Conservation (phyloP, 1,139 yeast genomes). For the Waltiozyma sp. region DNA sequence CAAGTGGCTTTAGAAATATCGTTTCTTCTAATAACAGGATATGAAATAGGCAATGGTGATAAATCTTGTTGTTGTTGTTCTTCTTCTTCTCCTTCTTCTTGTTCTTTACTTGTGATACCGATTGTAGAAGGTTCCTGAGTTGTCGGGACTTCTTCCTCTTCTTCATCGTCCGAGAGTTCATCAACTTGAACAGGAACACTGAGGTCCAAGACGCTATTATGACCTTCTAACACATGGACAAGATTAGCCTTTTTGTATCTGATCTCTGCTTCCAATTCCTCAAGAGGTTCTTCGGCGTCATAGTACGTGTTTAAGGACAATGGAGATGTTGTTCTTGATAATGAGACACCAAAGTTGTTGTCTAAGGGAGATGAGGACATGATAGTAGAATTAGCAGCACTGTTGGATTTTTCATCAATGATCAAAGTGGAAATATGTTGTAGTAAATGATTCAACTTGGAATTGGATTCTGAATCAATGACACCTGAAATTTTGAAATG, state of each 20-base stretch:
- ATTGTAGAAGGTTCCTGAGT: neutral
- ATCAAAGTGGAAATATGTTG: neutral
- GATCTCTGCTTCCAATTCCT: neutral
- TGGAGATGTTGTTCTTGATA: neutral
- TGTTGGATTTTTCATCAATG: too few relatives aligned
- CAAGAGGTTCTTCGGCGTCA: neutral
- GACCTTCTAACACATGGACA: neutral
- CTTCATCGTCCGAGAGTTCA: neutral
- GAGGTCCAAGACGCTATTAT: too few relatives aligned
- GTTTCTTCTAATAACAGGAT: slow-evolving; percentile 38
- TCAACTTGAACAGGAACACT: neutral
- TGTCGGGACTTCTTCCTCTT: too few relatives aligned
- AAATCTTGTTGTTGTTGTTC: too few relatives aligned
- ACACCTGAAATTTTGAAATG: neutral
- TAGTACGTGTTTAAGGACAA: neutral
- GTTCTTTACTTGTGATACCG: too few relatives aligned
- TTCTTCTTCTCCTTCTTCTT: too few relatives aligned
- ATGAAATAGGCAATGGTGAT: slow-evolving; percentile 50
- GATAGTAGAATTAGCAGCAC: too few relatives aligned
- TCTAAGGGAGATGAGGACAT: neutral
- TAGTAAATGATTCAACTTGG: neutral
- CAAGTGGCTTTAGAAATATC: slow-evolving; percentile 52
- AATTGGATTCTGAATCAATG: neutral
- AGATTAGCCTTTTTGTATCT: neutral
- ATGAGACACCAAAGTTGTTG: neutral